Percentiles rank a stretch among this genome's conserved stretches.
These are phyloP conservation scores for Phoma herbarum DNA, from an alignment of 2,329 filamentous ascomycete species.

Conservation along the genomic window DNA sequence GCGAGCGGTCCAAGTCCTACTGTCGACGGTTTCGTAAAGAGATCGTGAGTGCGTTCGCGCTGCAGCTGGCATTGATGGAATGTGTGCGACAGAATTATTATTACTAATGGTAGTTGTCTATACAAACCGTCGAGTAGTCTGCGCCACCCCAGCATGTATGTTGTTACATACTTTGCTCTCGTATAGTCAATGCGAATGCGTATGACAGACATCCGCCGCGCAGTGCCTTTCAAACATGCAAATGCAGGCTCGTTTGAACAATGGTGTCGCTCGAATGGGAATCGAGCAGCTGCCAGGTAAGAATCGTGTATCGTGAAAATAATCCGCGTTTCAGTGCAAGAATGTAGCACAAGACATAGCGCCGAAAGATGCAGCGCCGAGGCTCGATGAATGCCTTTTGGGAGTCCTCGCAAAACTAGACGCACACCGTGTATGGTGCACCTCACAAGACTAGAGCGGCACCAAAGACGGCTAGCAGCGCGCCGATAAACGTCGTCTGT, in stretches of 20 bases:
- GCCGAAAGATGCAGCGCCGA: neutral
- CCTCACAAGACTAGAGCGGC: constrained; percentile 26
- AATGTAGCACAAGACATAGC: constrained; percentile 3
- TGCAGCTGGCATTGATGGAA: neutral
- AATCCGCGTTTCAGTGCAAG: neutral
- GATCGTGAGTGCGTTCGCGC: neutral
- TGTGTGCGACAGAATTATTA: neutral
- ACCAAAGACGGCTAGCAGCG: constrained; percentile 21
- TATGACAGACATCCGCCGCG: neutral
- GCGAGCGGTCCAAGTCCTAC: neutral
- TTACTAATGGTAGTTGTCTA: constrained; percentile 14
- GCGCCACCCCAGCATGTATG: neutral
- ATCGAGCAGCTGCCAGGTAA: neutral
- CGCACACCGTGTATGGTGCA: neutral
- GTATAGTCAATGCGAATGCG: neutral
- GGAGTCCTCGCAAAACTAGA: neutral
- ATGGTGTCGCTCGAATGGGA: neutral
- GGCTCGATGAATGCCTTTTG: too few relatives aligned
- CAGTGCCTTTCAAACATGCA: constrained; percentile 1
- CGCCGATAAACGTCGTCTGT: neutral
- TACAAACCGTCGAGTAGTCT: constrained; percentile 2
- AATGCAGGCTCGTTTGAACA: neutral
- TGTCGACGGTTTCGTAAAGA: neutral
- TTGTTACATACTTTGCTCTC: neutral
- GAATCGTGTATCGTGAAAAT: constrained; percentile 9